Evolutionary conservation across 441 rosid species (phyloP), one percentile per base, ranked within the genome.

Genomic region (Eruca vesicaria): DNA sequence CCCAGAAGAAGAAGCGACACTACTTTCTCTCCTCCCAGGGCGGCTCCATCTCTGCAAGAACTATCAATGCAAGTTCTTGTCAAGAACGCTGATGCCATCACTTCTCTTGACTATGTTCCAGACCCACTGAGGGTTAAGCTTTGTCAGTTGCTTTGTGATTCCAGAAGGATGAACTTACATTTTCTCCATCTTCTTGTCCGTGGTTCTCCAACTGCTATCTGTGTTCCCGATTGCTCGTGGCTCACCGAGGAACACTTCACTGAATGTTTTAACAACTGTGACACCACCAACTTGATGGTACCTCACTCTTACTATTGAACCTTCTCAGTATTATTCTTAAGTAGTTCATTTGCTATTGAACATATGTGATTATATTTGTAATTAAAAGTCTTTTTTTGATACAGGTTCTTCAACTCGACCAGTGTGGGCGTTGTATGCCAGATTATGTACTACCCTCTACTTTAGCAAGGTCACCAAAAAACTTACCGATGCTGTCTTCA

Each of bases 401-500:
- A n/a, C 86, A 92, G 99, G 92, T 95, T 69, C 86, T 95, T 71
- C 99, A 95, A 80, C 94, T 95, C 38, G 93, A 90, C 74, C 84
- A 80, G 58, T 87, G 97, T 83, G 99, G 99, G 11, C 90, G 90
- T 66, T 91, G 98, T 79, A 53, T 95, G 88, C 67, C 95, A 31
- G 99, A 95, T 84, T 85, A 84, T 69, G 29, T 69, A 29, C 33
- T 95, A 68, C 78, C 20, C 31, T 69, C 79, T 61, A 85, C 95
- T 80, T 79, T 91, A 71, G 91, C 87, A 50, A 80, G 72, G 72
- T 84, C 92, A 59, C 63, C 83, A 53, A 74, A 84, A 57, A 78
- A 87, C 84, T 84, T 93, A 83, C 90, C 88, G 32, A 58, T 76
- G 56, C 82, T 95, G 50, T 81, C 90, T 55, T 82, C 86, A 60